Conservation (phyloP, 345 rosid species). For the Murraya koenigii region DNA sequence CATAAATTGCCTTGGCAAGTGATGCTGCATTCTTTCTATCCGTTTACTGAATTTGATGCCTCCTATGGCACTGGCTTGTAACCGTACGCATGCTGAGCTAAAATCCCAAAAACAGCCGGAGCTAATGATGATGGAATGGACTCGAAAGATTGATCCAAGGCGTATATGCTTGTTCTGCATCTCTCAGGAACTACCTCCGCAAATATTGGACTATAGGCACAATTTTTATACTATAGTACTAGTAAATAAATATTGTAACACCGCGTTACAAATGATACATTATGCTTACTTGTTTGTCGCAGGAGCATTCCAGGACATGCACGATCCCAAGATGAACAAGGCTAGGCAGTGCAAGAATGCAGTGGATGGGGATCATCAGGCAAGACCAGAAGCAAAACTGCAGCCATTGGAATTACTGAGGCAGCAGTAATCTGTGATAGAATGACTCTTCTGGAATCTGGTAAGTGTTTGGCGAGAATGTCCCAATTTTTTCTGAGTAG, state of each 20-base stretch:
- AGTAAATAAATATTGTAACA: not conserved
- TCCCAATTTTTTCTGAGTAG: conserved; percentile 62
- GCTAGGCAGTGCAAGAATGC: conserved; percentile 50
- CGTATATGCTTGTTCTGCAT: conserved; percentile 72
- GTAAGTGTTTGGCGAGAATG: conserved; percentile 39
- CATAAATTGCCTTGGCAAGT: conserved; percentile 69
- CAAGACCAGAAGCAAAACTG: conserved; percentile 50
- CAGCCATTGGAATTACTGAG: conserved; percentile 57
- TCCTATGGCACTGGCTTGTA: conserved; percentile 59
- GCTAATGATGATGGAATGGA: conserved; percentile 75
- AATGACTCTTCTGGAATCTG: conserved; percentile 54
- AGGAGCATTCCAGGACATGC: conserved; percentile 60
- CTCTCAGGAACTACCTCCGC: conserved; percentile 88
- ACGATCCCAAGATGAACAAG: conserved; percentile 51
- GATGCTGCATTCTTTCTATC: conserved; percentile 76
- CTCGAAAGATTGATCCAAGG: conserved; percentile 72
- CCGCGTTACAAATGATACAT: too few species aligned
- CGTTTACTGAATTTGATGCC: conserved; percentile 32
- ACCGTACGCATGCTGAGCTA: conserved; percentile 71
- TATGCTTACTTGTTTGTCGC: conserved; percentile 60
- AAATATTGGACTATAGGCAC: conserved; percentile 64
- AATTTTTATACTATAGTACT: not conserved
- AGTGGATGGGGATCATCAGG: conserved; percentile 59
- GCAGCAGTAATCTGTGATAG: conserved; percentile 58
- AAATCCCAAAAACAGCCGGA: too few species aligned